A percentile compares a stretch with the other conserved stretches of the same genome.
These are phyloP conservation scores for Blastomyces parvus DNA, from an alignment of 2,329 filamentous ascomycete species.

Conservation along the genomic window DNA sequence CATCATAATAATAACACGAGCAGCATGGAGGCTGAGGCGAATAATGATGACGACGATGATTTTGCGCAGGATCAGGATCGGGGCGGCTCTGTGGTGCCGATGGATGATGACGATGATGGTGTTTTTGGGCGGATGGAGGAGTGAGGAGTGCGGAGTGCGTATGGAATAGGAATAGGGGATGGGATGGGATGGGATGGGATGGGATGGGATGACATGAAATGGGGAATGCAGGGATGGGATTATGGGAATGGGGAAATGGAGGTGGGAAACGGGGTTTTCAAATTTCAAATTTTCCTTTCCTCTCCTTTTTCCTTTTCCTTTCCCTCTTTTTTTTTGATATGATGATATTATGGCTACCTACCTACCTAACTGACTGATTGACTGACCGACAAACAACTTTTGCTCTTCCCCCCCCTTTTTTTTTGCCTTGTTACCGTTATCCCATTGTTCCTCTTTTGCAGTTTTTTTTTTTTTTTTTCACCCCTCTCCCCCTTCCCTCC, in stretches of 20 bases:
- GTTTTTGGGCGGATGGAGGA: conserved; percentile 97
- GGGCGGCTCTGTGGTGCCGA: conserved; percentile 48
- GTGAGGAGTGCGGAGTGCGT: too few species aligned
- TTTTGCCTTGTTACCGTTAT: neutral
- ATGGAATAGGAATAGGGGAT: too few species aligned
- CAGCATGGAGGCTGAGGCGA: conserved; percentile 32
- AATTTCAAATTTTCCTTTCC: too few species aligned
- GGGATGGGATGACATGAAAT: neutral
- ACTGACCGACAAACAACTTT: neutral
- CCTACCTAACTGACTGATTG: neutral
- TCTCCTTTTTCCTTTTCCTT: too few species aligned
- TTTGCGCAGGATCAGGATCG: conserved; percentile 43
- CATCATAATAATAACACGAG: neutral
- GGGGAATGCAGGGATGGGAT: neutral
- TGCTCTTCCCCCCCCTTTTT: neutral
- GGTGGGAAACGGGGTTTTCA: neutral
- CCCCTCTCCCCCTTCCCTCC: neutral
- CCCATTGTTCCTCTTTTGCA: neutral
- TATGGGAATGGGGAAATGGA: neutral
- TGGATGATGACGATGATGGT: conserved; percentile 86
- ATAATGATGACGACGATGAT: conserved; percentile 62
- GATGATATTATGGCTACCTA: conserved; percentile 1
- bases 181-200: neutral
- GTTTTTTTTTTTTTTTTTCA: neutral
- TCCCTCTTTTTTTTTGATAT: neutral